Base-by-base conservation (phyloP, 106 monocot species). In the Triglochin maritima region DNA sequence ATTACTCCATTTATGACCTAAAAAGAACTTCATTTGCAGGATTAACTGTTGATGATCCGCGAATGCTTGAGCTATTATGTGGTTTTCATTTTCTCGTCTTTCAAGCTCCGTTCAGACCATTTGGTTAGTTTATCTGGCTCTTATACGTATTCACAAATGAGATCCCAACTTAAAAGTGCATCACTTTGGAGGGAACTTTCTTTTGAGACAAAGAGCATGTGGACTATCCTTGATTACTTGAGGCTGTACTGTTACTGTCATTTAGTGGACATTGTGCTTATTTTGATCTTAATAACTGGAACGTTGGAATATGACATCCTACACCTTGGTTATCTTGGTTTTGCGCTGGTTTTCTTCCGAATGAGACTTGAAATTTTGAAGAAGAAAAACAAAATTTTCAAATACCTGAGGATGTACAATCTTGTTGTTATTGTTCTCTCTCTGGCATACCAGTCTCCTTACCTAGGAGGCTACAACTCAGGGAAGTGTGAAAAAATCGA, bases 401-500 rank as follows among this genome's bases (percentile, higher is more conserved):
- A 70, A 69, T 90, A 77, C 66, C 65, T 96, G 81, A 87, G 95
- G 50, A 83, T 90, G 51, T 96, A 96, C 68, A 96, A 96, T 80
- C 86, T 96, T 81, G 71, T 74, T 4, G 74, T 96, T 16, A 90
- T 96, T 74, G 83, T 90, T 67, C 90, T 96, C 61, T 90, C 95
- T 60, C 87, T 96, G 56, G 95, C 85, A 3, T 96, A 90, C 80
- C 95, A 96, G 79, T 96, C 85, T 81, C 95, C 95, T 65, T 96
- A 78, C 70, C 48, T 96, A 6, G 95, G 95, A 53, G 72, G 76
- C 50, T 87, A 83, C 63, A 83, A 78, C 62, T 75, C 87, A 42
- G 82, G 84, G 9, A 85, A 87, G 68, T 89, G 89, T 73, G 79
- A 77, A 50, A 84, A 73, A 47, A 56, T 86, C 60, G 91, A 91